Evolutionary conservation across 2,329 filamentous ascomycete species (phyloP), one percentile per base, ranked within the genome.

Genomic region (Xylariaceae sp.): DNA sequence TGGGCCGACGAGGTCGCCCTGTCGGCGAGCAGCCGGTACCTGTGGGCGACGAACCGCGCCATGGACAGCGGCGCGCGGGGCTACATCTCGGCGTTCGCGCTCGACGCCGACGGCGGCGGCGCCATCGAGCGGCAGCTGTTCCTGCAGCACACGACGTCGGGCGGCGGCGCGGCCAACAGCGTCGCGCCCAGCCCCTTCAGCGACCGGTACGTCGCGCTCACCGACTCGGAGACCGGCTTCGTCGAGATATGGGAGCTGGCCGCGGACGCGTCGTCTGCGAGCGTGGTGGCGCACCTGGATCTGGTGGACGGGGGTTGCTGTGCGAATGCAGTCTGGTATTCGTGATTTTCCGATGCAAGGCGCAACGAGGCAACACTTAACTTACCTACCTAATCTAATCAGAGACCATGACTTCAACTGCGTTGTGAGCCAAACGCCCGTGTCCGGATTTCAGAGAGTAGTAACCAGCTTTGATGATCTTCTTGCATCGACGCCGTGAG

Each of bases 1-100:
- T 54, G 53, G 51, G 51, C 51, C 12, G 52, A 55, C 36, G 52
- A 53, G 43, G 47, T 55, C n/a, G 51, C 49, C 5, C 34, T 56
- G 7, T 54, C 52, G 2, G 42, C 36, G 33, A 50, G 38, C 29
- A 44, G 39, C 25, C 40, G 37, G 28, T 55, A 50, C 33, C 45
- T 56, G 4, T 57, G 54, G 53, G 50, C 51, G 5, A 53, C 41
- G 19, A 51, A 47, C 24, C 37, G 47, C 3, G 46, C 43, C 5
- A 25, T 33, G 22, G 26, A 36, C 27, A 7, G n/a, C 9, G 22
- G n/a, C 25, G 32, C 37, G 35, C 27, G n/a, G 11, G 57, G 58
- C n/a, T 60, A 57, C 40, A 50, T 60, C 29, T 55, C 56, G 5
- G 52, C 45, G 1, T 57, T 59, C 35, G 29, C 39, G 1, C 43